phyloP scores from a whole-genome alignment of 176 grass and related monocot genomes.

The Cenchrus fungigraminus region DNA sequence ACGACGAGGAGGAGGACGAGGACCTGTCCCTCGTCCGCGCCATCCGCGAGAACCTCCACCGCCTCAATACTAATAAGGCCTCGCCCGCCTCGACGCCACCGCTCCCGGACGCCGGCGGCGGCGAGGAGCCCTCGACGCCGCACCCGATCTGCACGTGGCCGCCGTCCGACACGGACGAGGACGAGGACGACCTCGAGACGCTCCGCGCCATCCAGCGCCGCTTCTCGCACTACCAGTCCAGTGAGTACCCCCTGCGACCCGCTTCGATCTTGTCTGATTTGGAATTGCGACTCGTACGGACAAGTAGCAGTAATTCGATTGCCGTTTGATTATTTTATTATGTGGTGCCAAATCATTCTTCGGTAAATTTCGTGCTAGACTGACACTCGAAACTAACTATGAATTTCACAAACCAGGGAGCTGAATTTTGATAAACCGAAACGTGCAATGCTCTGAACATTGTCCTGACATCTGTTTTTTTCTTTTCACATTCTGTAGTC shows the following conservation, averaged over 20 bases:
- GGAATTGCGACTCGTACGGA: background rate
- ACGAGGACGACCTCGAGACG: constrained; percentile 81
- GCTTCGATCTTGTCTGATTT: background rate
- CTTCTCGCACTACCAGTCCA: constrained; percentile 73
- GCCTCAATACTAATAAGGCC: constrained; percentile 11
- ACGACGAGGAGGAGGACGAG: constrained; percentile 47
- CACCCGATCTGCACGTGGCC: constrained; percentile 48
- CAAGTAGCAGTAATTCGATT: background rate
- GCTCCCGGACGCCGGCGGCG: background rate
- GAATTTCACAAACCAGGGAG: no score
- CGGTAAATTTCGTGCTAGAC: background rate
- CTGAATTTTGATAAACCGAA: background rate
- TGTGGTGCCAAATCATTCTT: background rate
- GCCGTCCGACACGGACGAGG: constrained; percentile 58
- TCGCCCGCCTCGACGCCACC: background rate
- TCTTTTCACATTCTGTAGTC: background rate
- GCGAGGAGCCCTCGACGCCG: background rate
- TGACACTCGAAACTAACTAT: background rate
- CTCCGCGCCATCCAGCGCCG: constrained; percentile 77
- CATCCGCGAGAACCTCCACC: constrained; percentile 62
- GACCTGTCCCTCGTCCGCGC: constrained; percentile 66
- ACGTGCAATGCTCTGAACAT: background rate
- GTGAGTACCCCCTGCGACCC: constrained; percentile 39
- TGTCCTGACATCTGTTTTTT: background rate
- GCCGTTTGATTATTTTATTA: background rate